Base-by-base conservation (phyloP, 805 yeast species). In the Yarrowia divulgata region DNA sequence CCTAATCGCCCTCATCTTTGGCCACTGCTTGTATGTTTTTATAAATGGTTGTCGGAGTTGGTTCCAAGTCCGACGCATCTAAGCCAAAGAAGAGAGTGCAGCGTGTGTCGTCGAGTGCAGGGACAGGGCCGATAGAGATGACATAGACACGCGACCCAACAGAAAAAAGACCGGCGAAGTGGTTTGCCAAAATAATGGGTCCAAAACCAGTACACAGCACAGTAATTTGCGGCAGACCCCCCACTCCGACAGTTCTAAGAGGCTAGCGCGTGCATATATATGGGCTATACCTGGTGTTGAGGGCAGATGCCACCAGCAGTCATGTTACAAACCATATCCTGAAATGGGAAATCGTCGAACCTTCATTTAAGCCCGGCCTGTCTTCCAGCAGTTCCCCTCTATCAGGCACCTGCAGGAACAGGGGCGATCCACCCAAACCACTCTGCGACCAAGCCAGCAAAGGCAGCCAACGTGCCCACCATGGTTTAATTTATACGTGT, bases 321-420 rank as follows among this genome's bases (percentile, higher is more conserved):
- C 63, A 29, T 57, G 48, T 40, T 23, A 14, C 48, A 57, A 57
- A 57, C 63, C n/a, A 12, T 57, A 57, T 14, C 39, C 48, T 40
- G 63, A 42, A 40, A 16, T 16, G 37, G 63, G 63, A 57, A n/a
- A n/a, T 29, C 48, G 37, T 1, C 63, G n/a, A 57, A 54, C 45
- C 60, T 54, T 50, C 40, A 34, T 9, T 32, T 6, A 39, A 32
- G 35, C 29, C 29, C 29, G 29, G 4, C 54, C n/a, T 8, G 37
- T 50, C 55, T 50, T 12, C 23, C 55, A 34, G 55, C 55, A 23
- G 10, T 16, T 39, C 60, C 60, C 60, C 60, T 42, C 63, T 29
- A 57, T 57, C 48, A 42, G 63, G 63, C 46, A 57, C 48, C 63
- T 57, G 63, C 63, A 57, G 63, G 63, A 42, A 57, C 63, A 32